Evolutionary conservation across 345 rosid genomes (phyloP).

Genomic region (Rubroshorea leprosula): DNA sequence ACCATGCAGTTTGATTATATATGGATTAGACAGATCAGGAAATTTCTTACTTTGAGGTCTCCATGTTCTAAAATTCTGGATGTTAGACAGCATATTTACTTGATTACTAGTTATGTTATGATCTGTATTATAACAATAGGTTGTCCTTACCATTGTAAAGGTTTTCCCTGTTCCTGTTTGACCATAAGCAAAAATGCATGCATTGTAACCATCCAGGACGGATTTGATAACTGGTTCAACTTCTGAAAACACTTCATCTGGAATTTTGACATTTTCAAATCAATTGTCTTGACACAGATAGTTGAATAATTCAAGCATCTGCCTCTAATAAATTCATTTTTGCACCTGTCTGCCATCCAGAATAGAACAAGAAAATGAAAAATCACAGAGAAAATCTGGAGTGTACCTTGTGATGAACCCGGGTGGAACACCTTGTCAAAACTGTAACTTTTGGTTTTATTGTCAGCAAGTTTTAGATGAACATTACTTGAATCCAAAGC

Average conservation of each 20-base stretch:
- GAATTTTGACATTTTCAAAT: slow-evolving; percentile 19
- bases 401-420: slow-evolving; percentile 65
- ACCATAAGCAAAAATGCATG: slow-evolving; percentile 74
- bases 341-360: too few species aligned
- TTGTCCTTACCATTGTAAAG: slow-evolving; percentile 56
- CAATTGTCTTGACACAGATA: background rate
- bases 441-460: slow-evolving; percentile 45
- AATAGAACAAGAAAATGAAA: too few species aligned
- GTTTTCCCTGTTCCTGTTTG: slow-evolving; percentile 87
- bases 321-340: too few species aligned
- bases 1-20: too few species aligned
- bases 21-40: too few species aligned
- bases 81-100: background rate
- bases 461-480: slow-evolving; percentile 32
- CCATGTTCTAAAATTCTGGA: too few species aligned
- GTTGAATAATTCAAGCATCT: too few species aligned
- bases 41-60: too few species aligned
- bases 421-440: slow-evolving; percentile 66
- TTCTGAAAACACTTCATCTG: slow-evolving; percentile 73
- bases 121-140: background rate
- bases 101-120: background rate
- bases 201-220: slow-evolving; percentile 76
- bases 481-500: slow-evolving; percentile 47
- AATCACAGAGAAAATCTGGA: too few species aligned
- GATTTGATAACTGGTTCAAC: slow-evolving; percentile 74